Conservation (phyloP, 2,329 filamentous ascomycete species). For the Myriangium duriaei region DNA sequence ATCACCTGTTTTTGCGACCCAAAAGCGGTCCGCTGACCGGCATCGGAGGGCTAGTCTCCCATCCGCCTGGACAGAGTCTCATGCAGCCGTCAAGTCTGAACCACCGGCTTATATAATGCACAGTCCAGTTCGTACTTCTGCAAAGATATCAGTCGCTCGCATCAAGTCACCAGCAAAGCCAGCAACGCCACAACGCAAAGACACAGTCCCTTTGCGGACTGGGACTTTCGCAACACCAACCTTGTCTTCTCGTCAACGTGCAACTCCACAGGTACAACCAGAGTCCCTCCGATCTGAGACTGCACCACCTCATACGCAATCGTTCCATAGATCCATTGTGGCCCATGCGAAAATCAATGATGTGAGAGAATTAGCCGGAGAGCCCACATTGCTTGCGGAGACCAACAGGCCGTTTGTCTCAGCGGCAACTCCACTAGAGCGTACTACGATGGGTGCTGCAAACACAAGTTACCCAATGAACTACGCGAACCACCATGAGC, state of each 20-base stretch:
- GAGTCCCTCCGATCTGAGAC: no score
- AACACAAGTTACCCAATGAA: no score
- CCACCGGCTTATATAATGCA: neutral
- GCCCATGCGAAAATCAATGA: no score
- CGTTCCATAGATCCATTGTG: no score
- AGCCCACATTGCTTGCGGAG: no score
- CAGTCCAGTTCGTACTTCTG: neutral
- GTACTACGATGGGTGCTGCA: no score
- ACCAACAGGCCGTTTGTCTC: no score
- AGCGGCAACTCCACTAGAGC: no score
- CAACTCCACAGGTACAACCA: no score
- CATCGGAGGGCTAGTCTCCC: slow-evolving; percentile 18
- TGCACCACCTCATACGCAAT: no score
- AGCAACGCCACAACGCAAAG: neutral
- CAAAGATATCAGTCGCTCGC: neutral
- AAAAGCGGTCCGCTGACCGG: slow-evolving; percentile 13
- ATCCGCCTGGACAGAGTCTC: slow-evolving; percentile 15
- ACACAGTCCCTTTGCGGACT: neutral
- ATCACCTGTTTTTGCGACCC: slow-evolving; percentile 10
- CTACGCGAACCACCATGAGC: no score
- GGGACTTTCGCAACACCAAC: neutral
- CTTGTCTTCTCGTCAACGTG: neutral
- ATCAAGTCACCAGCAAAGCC: neutral
- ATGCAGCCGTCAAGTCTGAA: neutral
- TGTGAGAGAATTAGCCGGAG: no score